A percentile compares a stretch with the other conserved stretches of the same genome.
Evolutionary conservation across 225 moss, liverwort and hornwort species (phyloP).

Genomic region (Marchantia polymorpha): DNA sequence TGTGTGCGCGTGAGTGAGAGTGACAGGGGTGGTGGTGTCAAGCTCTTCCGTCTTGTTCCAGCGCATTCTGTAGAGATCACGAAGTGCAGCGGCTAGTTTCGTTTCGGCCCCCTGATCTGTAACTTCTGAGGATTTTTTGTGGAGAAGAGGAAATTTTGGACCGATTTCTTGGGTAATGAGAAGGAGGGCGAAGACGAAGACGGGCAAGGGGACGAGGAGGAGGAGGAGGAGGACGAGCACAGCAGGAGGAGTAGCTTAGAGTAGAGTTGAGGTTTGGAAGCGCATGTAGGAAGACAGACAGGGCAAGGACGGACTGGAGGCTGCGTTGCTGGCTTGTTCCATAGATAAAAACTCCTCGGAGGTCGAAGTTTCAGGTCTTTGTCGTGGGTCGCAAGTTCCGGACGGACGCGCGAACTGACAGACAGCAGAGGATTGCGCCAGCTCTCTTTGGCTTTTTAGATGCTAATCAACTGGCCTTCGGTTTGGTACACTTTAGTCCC

Average conservation of each 20-base stretch:
- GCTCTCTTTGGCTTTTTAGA: conserved; percentile 2
- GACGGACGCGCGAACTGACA: conserved; percentile 2
- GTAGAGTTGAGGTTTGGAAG: background rate
- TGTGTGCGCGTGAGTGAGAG: background rate
- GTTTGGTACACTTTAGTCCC: background rate
- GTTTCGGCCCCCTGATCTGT: background rate
- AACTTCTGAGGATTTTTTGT: background rate
- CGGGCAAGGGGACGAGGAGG: background rate
- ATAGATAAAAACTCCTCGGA: background rate
- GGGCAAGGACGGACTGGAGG: background rate
- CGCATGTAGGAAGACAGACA: background rate
- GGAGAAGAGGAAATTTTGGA: background rate
- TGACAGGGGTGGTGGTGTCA: background rate
- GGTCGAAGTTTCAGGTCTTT: background rate
- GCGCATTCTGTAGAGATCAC: background rate
- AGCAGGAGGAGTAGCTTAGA: background rate
- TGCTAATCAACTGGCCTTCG: background rate
- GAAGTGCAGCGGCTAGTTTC: background rate
- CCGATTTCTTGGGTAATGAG: background rate
- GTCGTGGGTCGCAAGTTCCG: background rate
- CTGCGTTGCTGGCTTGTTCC: background rate
- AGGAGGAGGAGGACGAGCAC: background rate
- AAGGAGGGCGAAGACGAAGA: background rate
- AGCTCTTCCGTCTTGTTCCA: background rate
- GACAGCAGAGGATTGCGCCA: conserved; percentile 4